Evolutionary conservation across 306 rosid species (phyloP), one percentile per base, ranked within the genome.

Genomic region (Ceratonia siliqua): DNA sequence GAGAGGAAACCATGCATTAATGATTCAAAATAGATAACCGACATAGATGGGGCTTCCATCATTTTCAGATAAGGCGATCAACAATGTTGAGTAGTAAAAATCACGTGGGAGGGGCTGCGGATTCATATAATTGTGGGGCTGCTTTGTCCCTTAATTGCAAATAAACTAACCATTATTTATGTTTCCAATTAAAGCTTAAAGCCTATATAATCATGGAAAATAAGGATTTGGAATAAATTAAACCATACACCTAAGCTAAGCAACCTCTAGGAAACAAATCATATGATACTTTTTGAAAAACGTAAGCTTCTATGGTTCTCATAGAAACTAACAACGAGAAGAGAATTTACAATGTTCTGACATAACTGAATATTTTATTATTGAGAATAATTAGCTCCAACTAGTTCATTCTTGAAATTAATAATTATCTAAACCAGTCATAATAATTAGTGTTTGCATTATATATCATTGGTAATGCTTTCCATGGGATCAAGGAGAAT

Each of bases 81-180:
- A 65, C 78, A 46, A 57, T 66, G 39, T 66, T 52, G 62, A 13
- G 24, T 13, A 36, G 55, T 54, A 48, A 70, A 64, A 64, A 57
- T 69, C 81, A 81, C 72, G 68, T 70, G 86, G 54, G 57, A 66
- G 46, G 75, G 32, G 8, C 25, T 13, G 64, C 42, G 28, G 43
- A 30, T 75, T n/a, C 32, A 43, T 64, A 58, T 58, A 55, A 79
- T n/a, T 52, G 83, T 81, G 88, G 88, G 83, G 67, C 70, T 85
- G 62, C 84, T 72, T 33, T 75, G 89, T 78, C 84, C 78, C 86
- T 82, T 61, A 59, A 43, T 59, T 66, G 64, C 82, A 28, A 30
- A 50, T 41, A 18, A 49, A 25, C 50, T n/a, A 56, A 59, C 69
- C 75, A 71, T 45, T 3, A 61, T 61, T 68, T 73, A 53, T 49